A percentile compares a stretch with the other conserved stretches of the same genome.
Evolutionary conservation across 164 flowering plant species (phyloP).

Genomic region (Sextonia rubra): DNA sequence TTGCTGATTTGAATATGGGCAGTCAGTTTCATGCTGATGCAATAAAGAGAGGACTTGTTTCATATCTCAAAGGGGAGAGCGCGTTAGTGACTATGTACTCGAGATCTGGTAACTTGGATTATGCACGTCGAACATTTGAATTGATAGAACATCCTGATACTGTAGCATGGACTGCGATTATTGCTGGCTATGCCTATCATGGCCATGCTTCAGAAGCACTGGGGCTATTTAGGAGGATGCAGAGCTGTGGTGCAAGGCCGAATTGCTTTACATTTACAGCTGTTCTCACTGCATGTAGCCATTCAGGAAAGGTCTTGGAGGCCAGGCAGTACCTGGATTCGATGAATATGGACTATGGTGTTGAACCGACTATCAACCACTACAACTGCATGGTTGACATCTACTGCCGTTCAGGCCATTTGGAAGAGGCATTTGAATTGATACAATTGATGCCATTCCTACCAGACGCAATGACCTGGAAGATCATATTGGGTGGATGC

Average conservation of each 20-base stretch:
- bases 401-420: slow-evolving; percentile 49
- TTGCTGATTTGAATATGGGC: slow-evolving; percentile 41
- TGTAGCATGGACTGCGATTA: slow-evolving; percentile 60
- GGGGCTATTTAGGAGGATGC: slow-evolving; percentile 37
- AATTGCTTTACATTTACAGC: slow-evolving; percentile 44
- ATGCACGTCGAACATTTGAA: slow-evolving; percentile 38
- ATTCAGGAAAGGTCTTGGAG: slow-evolving; percentile 42
- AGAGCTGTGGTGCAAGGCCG: slow-evolving; percentile 32
- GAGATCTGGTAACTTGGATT: slow-evolving; percentile 46
- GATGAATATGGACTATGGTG: slow-evolving; percentile 37
- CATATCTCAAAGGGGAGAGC: slow-evolving; percentile 45
- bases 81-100: slow-evolving; percentile 61
- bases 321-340: slow-evolving; percentile 36
- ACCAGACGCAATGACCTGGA: slow-evolving; percentile 55
- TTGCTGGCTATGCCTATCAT: slow-evolving; percentile 48
- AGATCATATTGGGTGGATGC: slow-evolving; percentile 48
- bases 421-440: slow-evolving; percentile 40
- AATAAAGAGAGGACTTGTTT: slow-evolving; percentile 41
- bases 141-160: slow-evolving; percentile 38
- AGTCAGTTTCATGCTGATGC: slow-evolving; percentile 59
- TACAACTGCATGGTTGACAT: slow-evolving; percentile 52
- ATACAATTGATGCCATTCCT: slow-evolving; percentile 39
- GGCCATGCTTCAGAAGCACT: slow-evolving; percentile 52
- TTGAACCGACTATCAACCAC: slow-evolving; percentile 49
- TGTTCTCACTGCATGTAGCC: slow-evolving; percentile 51